phyloP scores from a whole-genome alignment of 805 yeast genomes.

The Wickerhamiella bombiphila region DNA sequence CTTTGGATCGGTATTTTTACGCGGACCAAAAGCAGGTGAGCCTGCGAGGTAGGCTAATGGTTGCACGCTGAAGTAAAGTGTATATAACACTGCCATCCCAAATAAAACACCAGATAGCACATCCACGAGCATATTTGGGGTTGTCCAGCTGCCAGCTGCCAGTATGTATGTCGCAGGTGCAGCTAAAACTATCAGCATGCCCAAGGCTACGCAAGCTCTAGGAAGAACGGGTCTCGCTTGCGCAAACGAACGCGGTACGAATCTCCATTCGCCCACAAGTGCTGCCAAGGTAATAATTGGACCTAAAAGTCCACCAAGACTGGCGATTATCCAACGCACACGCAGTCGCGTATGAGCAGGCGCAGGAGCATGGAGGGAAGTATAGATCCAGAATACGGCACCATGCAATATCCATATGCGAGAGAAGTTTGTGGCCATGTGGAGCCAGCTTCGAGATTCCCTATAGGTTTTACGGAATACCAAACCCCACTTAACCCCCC shows the following conservation, averaged over 20 bases:
- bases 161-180: constrained; percentile 14
- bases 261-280: constrained; percentile 39
- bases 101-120: constrained; percentile 42
- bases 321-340: constrained; percentile 40
- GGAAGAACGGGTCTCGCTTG: constrained; percentile 49
- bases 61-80: constrained; percentile 42
- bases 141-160: constrained; percentile 11
- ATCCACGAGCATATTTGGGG: constrained; percentile 5
- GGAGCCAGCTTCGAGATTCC: constrained; percentile 67
- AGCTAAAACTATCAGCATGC: constrained; percentile 30
- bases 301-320: constrained; percentile 54
- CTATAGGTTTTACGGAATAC: constrained; percentile 61
- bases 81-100: constrained; percentile 37
- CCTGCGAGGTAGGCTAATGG: constrained; percentile 48
- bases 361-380: constrained; percentile 51
- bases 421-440: constrained; percentile 56
- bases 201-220: constrained; percentile 31
- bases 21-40: constrained; percentile 20
- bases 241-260: constrained; percentile 60
- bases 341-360: constrained; percentile 39
- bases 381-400: constrained; percentile 63
- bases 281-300: constrained; percentile 43
- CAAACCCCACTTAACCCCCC: constrained; percentile 47
- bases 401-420: constrained; percentile 69
- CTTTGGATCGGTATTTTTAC: constrained; percentile 12